phyloP scores from a whole-genome alignment of 2,329 filamentous ascomycete species.

The Colletotrichum magnum region DNA sequence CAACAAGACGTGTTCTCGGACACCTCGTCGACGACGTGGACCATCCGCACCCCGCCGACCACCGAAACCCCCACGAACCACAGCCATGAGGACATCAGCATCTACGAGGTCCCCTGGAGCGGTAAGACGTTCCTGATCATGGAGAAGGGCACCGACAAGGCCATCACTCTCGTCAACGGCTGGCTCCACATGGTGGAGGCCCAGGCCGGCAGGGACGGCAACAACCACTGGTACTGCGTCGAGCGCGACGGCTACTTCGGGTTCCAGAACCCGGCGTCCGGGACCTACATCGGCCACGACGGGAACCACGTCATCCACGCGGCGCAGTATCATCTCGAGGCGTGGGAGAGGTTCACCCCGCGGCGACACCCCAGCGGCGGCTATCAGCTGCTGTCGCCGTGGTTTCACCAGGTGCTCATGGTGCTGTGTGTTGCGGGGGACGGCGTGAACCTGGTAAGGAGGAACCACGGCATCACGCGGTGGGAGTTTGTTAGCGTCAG shows the following conservation, averaged over 20 bases:
- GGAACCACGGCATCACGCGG: constrained; percentile 6
- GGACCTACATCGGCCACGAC: constrained; percentile 52
- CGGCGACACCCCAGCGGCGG: constrained; percentile 9
- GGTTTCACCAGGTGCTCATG: background rate
- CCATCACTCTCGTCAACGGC: constrained; percentile 32
- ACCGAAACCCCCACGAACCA: background rate
- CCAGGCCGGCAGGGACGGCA: background rate
- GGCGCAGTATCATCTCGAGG: background rate
- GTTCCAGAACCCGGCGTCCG: constrained; percentile 52
- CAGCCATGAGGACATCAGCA: constrained; percentile 2
- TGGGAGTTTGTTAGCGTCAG: constrained; percentile 14
- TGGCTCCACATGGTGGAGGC: constrained; percentile 19
- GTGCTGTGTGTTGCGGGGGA: constrained; percentile 6
- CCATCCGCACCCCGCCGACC: too few species aligned
- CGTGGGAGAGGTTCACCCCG: constrained; percentile 19
- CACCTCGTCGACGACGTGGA: background rate
- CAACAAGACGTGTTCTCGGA: background rate
- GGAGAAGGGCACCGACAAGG: constrained; percentile 24
- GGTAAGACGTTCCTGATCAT: constrained; percentile 41
- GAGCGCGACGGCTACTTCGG: constrained; percentile 55
- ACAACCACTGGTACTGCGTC: constrained; percentile 51
- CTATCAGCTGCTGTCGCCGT: constrained; percentile 20
- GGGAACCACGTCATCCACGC: background rate
- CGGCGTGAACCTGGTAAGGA: background rate
- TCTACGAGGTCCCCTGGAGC: constrained; percentile 40